Evolutionary conservation across 345 rosid genomes (phyloP), one percentile per base, ranked within the genome.

Genomic region (Streptanthus diversifolius): DNA sequence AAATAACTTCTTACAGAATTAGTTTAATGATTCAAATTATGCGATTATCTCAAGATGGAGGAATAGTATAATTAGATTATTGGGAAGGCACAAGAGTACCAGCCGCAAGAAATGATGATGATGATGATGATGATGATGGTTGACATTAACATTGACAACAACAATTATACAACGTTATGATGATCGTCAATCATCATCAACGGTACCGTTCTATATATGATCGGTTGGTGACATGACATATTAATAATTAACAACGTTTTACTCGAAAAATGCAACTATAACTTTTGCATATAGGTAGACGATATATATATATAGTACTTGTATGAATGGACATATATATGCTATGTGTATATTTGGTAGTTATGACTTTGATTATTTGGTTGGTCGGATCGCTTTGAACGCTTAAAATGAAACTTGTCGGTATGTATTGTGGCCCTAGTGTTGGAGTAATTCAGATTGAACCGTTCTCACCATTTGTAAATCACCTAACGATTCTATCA

Each of bases 101-200:
- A 36, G 35, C 40, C 41, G 40, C 60, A 48, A 71, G 55, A 56
- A 35, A 35, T 44, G 54, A 45, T 45, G 53, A 63, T 44, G 58
- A 63, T 32, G 49, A 63, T 71, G 77, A 65, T 57, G 58, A 63
- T 32, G 49, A 63, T 71, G 77, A 65, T 57, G 27, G 18, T 66
- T 60, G 53, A 51, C 45, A 63, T 51, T 51, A 56, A 57, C 61
- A 66, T 25, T 14, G 43, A 69, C 44, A 69, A 45, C 33, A 56
- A 47, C 51, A 65, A 47, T 56, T 66, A 73, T 66, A 57, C 53
- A 37, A 66, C 66, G 9, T 73, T 54, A 27, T 27, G 72, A 66
- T 65, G 71, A 49, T 65, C 58, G 5, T 33, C 77, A 54, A 66
- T 66, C 67, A 66, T 57, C 61, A 36, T 55, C 78, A 74, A 59